Evolutionary conservation across 306 rosid genomes (phyloP), one percentile per base, ranked within the genome.

Genomic region (Fragaria nilgerrensis): DNA sequence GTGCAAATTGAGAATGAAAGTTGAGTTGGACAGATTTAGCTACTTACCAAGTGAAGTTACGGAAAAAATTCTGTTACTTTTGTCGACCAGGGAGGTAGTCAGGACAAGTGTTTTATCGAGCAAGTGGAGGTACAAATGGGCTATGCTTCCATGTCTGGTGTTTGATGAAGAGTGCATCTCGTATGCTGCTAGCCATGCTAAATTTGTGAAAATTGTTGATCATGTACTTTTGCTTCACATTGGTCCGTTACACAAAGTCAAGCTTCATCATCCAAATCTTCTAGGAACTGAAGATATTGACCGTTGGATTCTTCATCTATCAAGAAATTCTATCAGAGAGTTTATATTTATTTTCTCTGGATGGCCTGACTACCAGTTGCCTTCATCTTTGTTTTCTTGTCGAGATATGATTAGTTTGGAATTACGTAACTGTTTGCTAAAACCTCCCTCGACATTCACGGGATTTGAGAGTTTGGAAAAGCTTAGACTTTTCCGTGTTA

Each of bases 61-160:
- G 34, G 90, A 87, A 39, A 87, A 82, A 10, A 75, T 89, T 82
- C 78, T 87, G 50, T 79, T 90, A 7, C 70, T 25, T 63, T 67
- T 89, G 83, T 29, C 93, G 4, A 76, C 82, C 48, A 78, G 65
- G 77, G 93, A 89, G 50, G 93, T 87, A 1, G 87, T 87, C 49
- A 84, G 77, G 70, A 87, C 93, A 44, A 87, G 93, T 68, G 50
- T 85, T 70, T 80, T 87, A 48, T 87, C 88, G 11, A 85, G 89
- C 55, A 85, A 82, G 67, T 87, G 93, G 93, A 89, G 88, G 73
- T 89, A 79, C 81, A 87, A 74, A 82, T 87, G 93, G 91, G 81
- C 91, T 5, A 78, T 78, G 1, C 75, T 85, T 32, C 88, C 91
- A 4, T 74, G 59, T 79, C 86, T 89, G 45, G 88, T 81, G 82